Evolutionary conservation across 129 eudicot species (phyloP).

Genomic region (Centaurea solstitialis): DNA sequence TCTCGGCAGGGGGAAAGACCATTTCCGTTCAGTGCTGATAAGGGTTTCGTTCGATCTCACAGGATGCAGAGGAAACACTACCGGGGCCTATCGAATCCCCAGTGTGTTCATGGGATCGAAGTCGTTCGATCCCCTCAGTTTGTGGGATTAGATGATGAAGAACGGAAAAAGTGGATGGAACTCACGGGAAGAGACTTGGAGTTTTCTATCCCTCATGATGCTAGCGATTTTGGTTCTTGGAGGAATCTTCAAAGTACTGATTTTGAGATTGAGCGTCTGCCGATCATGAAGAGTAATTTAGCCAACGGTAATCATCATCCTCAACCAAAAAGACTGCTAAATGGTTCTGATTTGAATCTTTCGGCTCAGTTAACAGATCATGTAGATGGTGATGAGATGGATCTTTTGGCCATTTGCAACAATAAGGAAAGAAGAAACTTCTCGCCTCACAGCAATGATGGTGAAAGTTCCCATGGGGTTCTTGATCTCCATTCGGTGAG

Average conservation of each 20-base stretch:
- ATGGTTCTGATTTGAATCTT: slow-evolving; percentile 47
- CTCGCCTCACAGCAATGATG: slow-evolving; percentile 38
- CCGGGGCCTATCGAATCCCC: slow-evolving; percentile 61
- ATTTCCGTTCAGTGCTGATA: slow-evolving; percentile 48
- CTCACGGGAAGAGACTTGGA: slow-evolving; percentile 45
- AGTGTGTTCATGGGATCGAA: slow-evolving; percentile 63
- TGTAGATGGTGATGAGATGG: slow-evolving; percentile 41
- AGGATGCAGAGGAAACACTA: slow-evolving; percentile 62
- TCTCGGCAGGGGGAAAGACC: slow-evolving; percentile 55
- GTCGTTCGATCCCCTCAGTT: slow-evolving; percentile 50
- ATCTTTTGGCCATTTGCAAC: slow-evolving; percentile 33
- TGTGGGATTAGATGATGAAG: slow-evolving; percentile 41
- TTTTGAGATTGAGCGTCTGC: slow-evolving; percentile 47
- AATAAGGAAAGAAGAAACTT: slow-evolving; percentile 43
- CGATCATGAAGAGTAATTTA: slow-evolving; percentile 26
- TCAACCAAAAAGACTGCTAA: slow-evolving; percentile 41
- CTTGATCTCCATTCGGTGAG: slow-evolving; percentile 39
- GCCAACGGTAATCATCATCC: slow-evolving; percentile 29
- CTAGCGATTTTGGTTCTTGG: slow-evolving; percentile 56
- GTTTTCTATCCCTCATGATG: slow-evolving; percentile 54
- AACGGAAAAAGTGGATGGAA: slow-evolving; percentile 56
- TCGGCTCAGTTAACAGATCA: slow-evolving; percentile 35
- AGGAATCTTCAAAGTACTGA: slow-evolving; percentile 42
- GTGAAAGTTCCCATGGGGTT: slow-evolving; percentile 33
- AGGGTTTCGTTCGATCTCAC: slow-evolving; percentile 54